These are phyloP conservation scores for Acacia confusa DNA, from an alignment of 306 rosid species.

Conservation along the genomic window DNA sequence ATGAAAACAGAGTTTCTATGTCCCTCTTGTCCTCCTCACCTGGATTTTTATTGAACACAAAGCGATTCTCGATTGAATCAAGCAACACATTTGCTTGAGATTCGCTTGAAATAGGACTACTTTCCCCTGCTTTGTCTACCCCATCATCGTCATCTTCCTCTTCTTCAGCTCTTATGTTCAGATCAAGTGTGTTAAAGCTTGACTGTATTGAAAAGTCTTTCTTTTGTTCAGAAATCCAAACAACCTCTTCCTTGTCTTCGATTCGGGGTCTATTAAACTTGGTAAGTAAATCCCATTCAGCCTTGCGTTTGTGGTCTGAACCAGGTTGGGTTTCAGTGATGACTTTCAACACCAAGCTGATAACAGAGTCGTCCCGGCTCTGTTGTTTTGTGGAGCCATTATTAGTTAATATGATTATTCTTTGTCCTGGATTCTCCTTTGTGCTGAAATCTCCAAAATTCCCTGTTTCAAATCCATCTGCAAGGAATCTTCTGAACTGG, in stretches of 20 bases:
- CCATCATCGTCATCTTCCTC: conserved; percentile 43
- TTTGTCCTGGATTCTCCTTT: conserved; percentile 36
- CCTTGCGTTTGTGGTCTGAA: conserved; percentile 63
- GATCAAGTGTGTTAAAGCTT: conserved; percentile 75
- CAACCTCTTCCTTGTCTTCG: conserved; percentile 47
- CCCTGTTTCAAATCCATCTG: conserved; percentile 51
- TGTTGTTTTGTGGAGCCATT: conserved; percentile 34
- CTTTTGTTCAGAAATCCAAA: conserved; percentile 36
- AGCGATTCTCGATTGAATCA: conserved; percentile 54
- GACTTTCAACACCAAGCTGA: conserved; percentile 60
- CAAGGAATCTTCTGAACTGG: conserved; percentile 59
- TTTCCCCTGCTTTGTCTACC: conserved; percentile 40
- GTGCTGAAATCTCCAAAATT: conserved; percentile 49
- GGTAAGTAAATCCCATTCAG: conserved; percentile 58
- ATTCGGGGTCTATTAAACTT: conserved; percentile 54
- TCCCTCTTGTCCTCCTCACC: conserved; percentile 46
- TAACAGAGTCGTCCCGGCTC: conserved; percentile 37
- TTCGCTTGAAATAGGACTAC: conserved; percentile 42
- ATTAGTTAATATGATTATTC: conserved; percentile 59
- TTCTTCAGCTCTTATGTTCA: conserved; percentile 75
- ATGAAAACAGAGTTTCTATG: conserved; percentile 46
- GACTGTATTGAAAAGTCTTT: conserved; percentile 63
- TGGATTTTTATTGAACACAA: conserved; percentile 52
- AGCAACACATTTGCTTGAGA: conserved; percentile 40
- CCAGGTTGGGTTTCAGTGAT: conserved; percentile 40